phyloP scores from a whole-genome alignment of 257 asterid species.

The Eustoma russellianum region DNA sequence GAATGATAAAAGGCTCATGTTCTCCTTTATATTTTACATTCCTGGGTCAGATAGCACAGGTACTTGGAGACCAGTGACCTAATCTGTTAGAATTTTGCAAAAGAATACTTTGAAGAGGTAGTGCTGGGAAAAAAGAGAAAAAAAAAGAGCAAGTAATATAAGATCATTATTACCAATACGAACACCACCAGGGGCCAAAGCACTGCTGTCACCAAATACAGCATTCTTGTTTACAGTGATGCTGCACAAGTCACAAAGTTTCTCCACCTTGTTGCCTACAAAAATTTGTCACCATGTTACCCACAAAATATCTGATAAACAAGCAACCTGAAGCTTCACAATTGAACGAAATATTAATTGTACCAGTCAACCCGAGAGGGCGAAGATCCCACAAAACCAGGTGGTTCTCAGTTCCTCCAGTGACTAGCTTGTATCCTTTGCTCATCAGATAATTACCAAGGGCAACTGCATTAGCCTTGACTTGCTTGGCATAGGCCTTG shows the following conservation, averaged over 20 bases:
- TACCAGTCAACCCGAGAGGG: conserved; percentile 94
- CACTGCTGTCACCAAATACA: conserved; percentile 97
- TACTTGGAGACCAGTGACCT: too few relatives aligned
- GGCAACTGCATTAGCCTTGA: conserved; percentile 86
- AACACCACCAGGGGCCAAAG: conserved; percentile 94
- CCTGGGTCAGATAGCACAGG: too few relatives aligned
- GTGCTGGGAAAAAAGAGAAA: too few relatives aligned
- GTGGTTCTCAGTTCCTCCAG: conserved; percentile 92
- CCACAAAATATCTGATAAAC: background rate
- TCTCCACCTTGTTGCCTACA: conserved; percentile 92
- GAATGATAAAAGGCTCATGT: too few relatives aligned
- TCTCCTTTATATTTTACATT: too few relatives aligned
- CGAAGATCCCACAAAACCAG: conserved; percentile 97
- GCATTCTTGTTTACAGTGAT: conserved; percentile 97
- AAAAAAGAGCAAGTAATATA: background rate
- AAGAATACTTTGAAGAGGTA: too few relatives aligned
- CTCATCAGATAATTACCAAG: conserved; percentile 71
- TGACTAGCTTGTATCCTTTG: conserved; percentile 79
- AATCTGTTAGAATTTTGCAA: too few relatives aligned
- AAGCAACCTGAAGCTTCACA: background rate
- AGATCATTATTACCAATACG: conserved; percentile 61
- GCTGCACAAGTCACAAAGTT: conserved; percentile 83
- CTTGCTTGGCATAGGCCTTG: conserved; percentile 88
- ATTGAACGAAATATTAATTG: background rate
- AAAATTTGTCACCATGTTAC: background rate